Conservation (phyloP, 148 eudicot genomes). For the Camellia sinensis region DNA sequence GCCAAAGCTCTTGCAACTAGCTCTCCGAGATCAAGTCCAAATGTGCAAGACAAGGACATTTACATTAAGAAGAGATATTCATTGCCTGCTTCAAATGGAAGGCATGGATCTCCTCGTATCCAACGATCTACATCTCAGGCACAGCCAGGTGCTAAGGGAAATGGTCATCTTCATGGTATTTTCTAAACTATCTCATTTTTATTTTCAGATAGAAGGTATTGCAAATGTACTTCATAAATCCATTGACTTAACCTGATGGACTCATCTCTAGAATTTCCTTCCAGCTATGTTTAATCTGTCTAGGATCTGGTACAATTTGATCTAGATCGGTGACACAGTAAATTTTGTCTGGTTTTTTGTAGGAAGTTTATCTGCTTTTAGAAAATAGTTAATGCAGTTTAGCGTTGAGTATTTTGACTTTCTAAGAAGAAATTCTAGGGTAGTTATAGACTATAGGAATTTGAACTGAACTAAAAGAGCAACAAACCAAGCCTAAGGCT, state of each 20-base stretch:
- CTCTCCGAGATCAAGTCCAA: slow-evolving; percentile 92
- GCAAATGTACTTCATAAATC: not conserved
- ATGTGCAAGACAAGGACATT: slow-evolving; percentile 65
- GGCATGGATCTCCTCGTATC: slow-evolving; percentile 71
- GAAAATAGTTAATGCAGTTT: too few relatives aligned
- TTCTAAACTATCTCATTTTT: slow-evolving; percentile 11
- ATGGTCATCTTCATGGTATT: slow-evolving; percentile 59
- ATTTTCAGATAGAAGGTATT: not conserved
- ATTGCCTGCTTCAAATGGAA: slow-evolving; percentile 68
- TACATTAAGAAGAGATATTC: slow-evolving; percentile 73
- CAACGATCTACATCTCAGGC: slow-evolving; percentile 54
- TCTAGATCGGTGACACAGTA: not conserved
- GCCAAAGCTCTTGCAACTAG: slow-evolving; percentile 59
- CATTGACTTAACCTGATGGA: not conserved
- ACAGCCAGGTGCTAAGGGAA: slow-evolving; percentile 56
- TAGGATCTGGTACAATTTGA: not conserved
- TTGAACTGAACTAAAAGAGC: not conserved
- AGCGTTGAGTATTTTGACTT: not conserved
- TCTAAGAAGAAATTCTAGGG: not conserved
- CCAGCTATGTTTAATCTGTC: not conserved
- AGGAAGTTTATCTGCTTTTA: not conserved
- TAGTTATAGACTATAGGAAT: not conserved
- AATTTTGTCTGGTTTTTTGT: not conserved
- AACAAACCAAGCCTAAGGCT: not conserved
- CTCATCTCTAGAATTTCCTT: not conserved